Evolutionary conservation across 1,284 basidiomycete genomes (phyloP).

Genomic region (Tetrapyrgos nigripes): DNA sequence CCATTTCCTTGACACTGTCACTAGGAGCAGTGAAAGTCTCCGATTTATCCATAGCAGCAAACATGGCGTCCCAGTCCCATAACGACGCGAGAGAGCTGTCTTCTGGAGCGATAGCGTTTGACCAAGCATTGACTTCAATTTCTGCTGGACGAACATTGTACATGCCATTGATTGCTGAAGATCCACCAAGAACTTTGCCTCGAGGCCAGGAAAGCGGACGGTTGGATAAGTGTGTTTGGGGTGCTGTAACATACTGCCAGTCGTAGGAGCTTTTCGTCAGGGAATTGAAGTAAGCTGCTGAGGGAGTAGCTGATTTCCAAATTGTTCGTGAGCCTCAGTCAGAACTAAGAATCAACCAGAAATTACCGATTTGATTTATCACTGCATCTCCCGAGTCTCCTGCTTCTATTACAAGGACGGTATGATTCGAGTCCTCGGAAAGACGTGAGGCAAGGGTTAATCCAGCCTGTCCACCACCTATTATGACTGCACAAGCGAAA

Average conservation of each 20-base stretch:
- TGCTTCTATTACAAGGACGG: constrained; percentile 78
- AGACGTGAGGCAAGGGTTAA: constrained; percentile 75
- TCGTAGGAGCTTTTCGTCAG: constrained; percentile 61
- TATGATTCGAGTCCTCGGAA: constrained; percentile 71
- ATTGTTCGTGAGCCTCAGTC: constrained; percentile 17
- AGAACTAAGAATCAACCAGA: constrained; percentile 1
- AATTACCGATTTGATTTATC: constrained; percentile 39
- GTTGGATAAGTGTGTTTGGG: constrained; percentile 51
- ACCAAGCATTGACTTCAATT: constrained; percentile 54
- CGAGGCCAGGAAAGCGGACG: constrained; percentile 59
- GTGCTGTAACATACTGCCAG: constrained; percentile 64
- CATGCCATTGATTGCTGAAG: constrained; percentile 71
- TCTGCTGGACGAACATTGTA: constrained; percentile 58
- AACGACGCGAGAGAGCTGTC: constrained; percentile 33
- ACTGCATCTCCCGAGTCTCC: constrained; percentile 65
- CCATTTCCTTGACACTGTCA: constrained; percentile 38
- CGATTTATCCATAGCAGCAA: constrained; percentile 53
- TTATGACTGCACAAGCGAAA: not conserved
- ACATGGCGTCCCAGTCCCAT: constrained; percentile 56
- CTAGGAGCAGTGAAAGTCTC: constrained; percentile 43
- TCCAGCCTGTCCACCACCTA: constrained; percentile 71
- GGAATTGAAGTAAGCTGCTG: constrained; percentile 56
- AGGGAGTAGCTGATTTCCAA: constrained; percentile 28
- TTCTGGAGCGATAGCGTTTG: constrained; percentile 37
- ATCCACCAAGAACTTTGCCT: constrained; percentile 74